A percentile compares a stretch with the other conserved stretches of the same genome.
Conservation (phyloP, 805 yeast genomes). For the Priceomyces castillae region DNA sequence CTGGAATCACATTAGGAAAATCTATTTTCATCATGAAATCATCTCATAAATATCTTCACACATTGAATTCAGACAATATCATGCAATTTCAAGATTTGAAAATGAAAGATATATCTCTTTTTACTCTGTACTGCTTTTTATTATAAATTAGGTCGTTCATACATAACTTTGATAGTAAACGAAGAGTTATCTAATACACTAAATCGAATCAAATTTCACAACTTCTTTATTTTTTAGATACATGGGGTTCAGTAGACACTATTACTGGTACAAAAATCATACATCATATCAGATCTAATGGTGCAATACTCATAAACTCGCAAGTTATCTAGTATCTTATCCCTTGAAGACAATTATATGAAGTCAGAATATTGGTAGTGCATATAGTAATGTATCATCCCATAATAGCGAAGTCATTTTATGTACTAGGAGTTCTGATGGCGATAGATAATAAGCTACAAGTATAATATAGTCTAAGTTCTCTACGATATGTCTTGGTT, state of each 20-base stretch:
- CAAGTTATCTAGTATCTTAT: no score
- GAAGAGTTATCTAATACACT: no score
- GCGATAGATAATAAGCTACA: slow-evolving; percentile 2
- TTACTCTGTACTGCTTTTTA: not conserved
- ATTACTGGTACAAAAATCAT: no score
- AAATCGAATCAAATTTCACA: no score
- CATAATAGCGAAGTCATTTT: not conserved
- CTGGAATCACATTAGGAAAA: not conserved
- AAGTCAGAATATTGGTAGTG: not conserved
- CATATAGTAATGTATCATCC: no score
- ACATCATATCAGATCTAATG: no score
- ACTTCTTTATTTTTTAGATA: no score
- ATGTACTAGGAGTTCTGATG: no score
- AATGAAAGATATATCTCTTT: not conserved
- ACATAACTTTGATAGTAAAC: not conserved
- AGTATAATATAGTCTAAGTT: not conserved
- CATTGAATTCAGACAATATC: not conserved
- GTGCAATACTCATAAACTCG: no score
- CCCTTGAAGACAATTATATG: no score
- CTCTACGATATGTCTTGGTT: slow-evolving; percentile 52
- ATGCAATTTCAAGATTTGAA: not conserved
- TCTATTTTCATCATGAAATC: not conserved
- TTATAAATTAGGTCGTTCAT: not conserved
- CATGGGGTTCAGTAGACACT: no score
- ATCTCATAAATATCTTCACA: not conserved